A percentile compares a stretch with the other conserved stretches of the same genome.
These are phyloP conservation scores for Aspergillus baeticus DNA, from an alignment of 495 filamentous ascomycete genomes.

Conservation along the genomic window DNA sequence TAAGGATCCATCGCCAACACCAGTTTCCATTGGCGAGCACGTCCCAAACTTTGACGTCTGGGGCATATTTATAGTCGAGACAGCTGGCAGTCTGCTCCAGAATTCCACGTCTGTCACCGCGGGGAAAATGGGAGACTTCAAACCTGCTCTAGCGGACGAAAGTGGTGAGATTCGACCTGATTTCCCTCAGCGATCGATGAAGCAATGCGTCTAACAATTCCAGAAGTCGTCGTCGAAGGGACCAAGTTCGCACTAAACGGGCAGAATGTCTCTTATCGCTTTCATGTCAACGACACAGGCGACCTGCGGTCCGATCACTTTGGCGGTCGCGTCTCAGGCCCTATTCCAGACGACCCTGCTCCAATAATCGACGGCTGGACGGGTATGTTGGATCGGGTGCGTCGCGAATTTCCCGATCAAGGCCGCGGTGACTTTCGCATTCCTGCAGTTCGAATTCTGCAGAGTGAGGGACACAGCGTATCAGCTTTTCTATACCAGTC, in stretches of 20 bases:
- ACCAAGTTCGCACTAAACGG: slow-evolving; percentile 49
- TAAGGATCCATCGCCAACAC: too few species aligned
- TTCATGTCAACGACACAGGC: slow-evolving; percentile 52
- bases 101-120: not conserved
- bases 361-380: slow-evolving; percentile 46
- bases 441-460: slow-evolving; percentile 52
- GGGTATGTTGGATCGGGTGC: slow-evolving; percentile 40
- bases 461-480: slow-evolving; percentile 49
- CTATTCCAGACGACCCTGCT: slow-evolving; percentile 40
- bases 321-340: slow-evolving; percentile 34
- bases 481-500: slow-evolving; percentile 48
- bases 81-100: too few species aligned
- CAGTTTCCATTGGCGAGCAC: too few species aligned
- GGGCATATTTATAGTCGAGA: too few species aligned
- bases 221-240: slow-evolving; percentile 37
- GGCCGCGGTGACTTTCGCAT: slow-evolving; percentile 54
- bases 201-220: not conserved
- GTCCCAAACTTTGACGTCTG: too few species aligned
- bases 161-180: too few species aligned
- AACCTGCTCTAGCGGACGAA: too few species aligned
- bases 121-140: too few species aligned
- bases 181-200: too few species aligned
- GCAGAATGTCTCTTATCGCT: slow-evolving; percentile 49
- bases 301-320: slow-evolving; percentile 54
- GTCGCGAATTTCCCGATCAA: slow-evolving; percentile 55